phyloP scores from a whole-genome alignment of 805 yeast genomes.

The Huiozyma sinensis region DNA sequence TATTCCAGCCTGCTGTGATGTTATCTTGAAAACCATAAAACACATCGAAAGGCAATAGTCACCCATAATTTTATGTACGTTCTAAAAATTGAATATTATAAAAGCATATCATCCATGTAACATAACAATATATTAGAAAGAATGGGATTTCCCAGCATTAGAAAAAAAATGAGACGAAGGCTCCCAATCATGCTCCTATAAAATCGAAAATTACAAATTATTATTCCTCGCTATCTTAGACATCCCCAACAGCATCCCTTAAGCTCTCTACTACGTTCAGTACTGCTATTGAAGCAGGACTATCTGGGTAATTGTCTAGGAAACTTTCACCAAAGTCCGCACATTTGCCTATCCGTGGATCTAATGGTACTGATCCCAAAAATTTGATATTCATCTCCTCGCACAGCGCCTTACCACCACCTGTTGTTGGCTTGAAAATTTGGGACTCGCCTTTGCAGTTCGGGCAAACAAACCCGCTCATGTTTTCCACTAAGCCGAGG shows the following conservation, averaged over 20 bases:
- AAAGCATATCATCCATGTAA: too few species aligned
- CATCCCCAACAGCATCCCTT: constrained; percentile 42
- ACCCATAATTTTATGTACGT: too few species aligned
- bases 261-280: constrained; percentile 69
- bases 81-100: too few species aligned
- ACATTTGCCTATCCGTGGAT: constrained; percentile 83
- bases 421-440: constrained; percentile 91
- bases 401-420: constrained; percentile 85
- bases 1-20: constrained; percentile 39
- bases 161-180: background rate
- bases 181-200: background rate
- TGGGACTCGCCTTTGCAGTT: constrained; percentile 81
- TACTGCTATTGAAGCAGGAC: constrained; percentile 86
- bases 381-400: constrained; percentile 68
- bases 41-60: background rate
- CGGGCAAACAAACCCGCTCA: constrained; percentile 98
- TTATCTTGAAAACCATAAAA: constrained; percentile 39
- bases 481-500: constrained; percentile 88
- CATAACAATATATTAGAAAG: background rate
- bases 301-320: constrained; percentile 73
- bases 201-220: background rate
- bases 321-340: constrained; percentile 85
- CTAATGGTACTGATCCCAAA: constrained; percentile 88
- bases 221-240: constrained; percentile 4
- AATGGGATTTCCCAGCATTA: background rate